Base-by-base conservation (phyloP, 2,329 filamentous ascomycete species). In the Davidsoniella neocaledoniae region DNA sequence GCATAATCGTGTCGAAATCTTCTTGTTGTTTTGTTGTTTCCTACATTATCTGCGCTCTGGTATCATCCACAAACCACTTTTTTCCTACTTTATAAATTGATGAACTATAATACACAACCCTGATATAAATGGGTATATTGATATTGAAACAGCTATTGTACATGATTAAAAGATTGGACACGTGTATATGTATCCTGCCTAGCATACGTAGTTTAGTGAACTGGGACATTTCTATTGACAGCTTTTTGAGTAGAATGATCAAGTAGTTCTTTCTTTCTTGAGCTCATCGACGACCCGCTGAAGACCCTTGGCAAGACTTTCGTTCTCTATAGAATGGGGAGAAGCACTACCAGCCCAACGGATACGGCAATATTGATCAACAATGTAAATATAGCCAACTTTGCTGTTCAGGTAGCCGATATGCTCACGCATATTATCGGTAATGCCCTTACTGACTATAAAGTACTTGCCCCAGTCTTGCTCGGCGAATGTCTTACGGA, bases 381-480 rank as follows among this genome's bases (percentile, higher is more conserved):
- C 71, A 44, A 98, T 71, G 64, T 94, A 98, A 4, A 88, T 82
- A 66, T 95, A 96, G 37, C 88, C 90, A 33, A 95, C 90, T 65
- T 88, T 93, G 56, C 78, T 79, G 65, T 98, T 98, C 61, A 94
- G 68, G 61, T 94, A 57, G 9, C 79, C 79, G 54, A 83, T 76
- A 38, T 67, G 69, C 62, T 81, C 77, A 48, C 73, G 69, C 50
- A 81, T 75, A 50, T 77, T 70, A 48, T 79, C 73, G 0, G 74
- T 72, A 48, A 82, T 60, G 38, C 75, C 77, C 53, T 65, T 69
- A 47, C 67, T 67, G 17, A 83, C 72, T 29, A 81, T 58, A 56
- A 83, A 79, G 62, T 83, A 82, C 57, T 68, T 69, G 44, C 65
- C 67, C 72, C 76, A 77, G 54, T 78, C 70, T 50, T 65, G 64